Evolutionary conservation across 495 filamentous ascomycete genomes (phyloP).

Genomic region (Penicillium arizonense): DNA sequence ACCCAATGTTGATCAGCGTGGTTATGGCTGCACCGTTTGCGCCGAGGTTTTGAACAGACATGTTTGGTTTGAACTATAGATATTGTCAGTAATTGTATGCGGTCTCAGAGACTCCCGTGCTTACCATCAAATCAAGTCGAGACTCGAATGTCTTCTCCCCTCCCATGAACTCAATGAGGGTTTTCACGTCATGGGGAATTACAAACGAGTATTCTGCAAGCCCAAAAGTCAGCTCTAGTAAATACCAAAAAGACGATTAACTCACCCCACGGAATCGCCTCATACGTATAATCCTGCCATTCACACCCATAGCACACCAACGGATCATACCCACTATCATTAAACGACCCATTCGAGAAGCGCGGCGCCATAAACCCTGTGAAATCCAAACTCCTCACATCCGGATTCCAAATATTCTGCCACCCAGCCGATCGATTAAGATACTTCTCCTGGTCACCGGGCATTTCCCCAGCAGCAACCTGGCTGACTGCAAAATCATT

Average conservation of each 20-base stretch:
- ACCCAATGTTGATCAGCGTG: slow-evolving; percentile 52
- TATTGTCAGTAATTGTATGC: not conserved
- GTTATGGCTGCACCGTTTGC: slow-evolving; percentile 37
- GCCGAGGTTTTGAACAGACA: slow-evolving; percentile 31
- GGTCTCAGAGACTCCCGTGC: not conserved
- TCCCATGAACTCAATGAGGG: slow-evolving; percentile 57
- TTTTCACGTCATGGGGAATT: slow-evolving; percentile 64
- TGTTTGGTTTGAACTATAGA: slow-evolving; percentile 33
- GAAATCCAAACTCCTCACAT: slow-evolving; percentile 51
- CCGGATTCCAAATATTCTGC: slow-evolving; percentile 62
- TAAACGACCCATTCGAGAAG: slow-evolving; percentile 51
- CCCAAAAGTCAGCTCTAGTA: not conserved
- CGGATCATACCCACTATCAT: slow-evolving; percentile 54
- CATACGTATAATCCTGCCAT: slow-evolving; percentile 47
- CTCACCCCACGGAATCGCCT: slow-evolving; percentile 39
- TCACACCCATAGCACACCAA: slow-evolving; percentile 63
- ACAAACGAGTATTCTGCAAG: slow-evolving; percentile 60
- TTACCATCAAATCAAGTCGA: slow-evolving; percentile 51
- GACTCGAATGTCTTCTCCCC: slow-evolving; percentile 54
- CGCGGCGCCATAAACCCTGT: slow-evolving; percentile 63
- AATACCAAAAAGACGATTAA: not conserved
- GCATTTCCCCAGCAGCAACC: slow-evolving; percentile 57
- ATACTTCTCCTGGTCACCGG: slow-evolving; percentile 58
- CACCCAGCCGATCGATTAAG: slow-evolving; percentile 57
- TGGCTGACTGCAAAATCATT: slow-evolving; percentile 70